Evolutionary conservation across 2,329 filamentous ascomycete genomes (phyloP), one percentile per base, ranked within the genome.

Genomic region (Geosmithia flava): DNA sequence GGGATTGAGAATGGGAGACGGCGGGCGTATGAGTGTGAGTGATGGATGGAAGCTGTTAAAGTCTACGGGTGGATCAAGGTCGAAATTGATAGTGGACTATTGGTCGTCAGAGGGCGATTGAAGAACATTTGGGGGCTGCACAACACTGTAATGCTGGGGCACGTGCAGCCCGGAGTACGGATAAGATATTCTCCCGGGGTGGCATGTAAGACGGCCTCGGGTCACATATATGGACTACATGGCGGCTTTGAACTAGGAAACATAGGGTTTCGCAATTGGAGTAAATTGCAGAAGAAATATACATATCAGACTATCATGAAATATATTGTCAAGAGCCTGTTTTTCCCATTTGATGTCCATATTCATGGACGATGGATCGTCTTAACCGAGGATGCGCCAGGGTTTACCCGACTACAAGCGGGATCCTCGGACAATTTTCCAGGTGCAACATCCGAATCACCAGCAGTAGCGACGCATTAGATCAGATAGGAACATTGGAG

Each of bases 1-100:
- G n/a, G n/a, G n/a, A n/a, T n/a, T n/a, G n/a, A n/a, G n/a, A n/a
- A n/a, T 11, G 29, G 29, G 29, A 30, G 29, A 30, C 29, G 29
- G 29, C 11, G 29, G 29, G 29, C 11, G 29, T 30, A 11, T 30
- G 11, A 50, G 50, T 52, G 49, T 51, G 47, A 46, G 29, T 30
- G 29, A 11, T 30, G 29, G 60, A 58, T 61, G 57, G 55, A 52
- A 48, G 55, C 53, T 67, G 65, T 65, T 68, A 67, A 27, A 52
- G 62, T 60, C 53, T 52, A 53, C 49, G 52, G 53, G 56, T 60
- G 57, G 58, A 58, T 56, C 58, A 56, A 60, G 55, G 55, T 57
- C 54, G 62, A 68, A 68, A 68, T 65, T 68, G 65, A 55, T 68
- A 67, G 66, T 67, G 66, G 54, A 55, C 60, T 59, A 60, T 60